phyloP scores from a whole-genome alignment of 2,329 filamentous ascomycete species.

The Trichophaea hybrida region DNA sequence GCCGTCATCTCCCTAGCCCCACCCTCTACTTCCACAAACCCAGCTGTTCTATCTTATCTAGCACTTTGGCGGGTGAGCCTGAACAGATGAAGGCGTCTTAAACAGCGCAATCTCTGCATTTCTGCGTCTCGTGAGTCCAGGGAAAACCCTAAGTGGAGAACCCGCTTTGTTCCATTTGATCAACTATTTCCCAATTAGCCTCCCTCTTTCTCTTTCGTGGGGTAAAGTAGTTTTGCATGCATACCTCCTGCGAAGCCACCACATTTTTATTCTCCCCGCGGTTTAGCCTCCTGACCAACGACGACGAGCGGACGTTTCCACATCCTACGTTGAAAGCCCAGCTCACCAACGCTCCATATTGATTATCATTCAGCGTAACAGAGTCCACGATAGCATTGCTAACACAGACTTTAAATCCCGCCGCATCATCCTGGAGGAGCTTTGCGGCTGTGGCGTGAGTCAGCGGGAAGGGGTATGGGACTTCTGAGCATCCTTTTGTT shows the following conservation, averaged over 20 bases:
- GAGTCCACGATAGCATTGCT: constrained; percentile 29
- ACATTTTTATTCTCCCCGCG: constrained; percentile 33
- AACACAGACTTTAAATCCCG: constrained; percentile 33
- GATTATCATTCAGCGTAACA: constrained; percentile 37
- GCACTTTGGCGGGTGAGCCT: background rate
- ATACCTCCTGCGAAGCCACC: constrained; percentile 35
- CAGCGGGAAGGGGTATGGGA: constrained; percentile 36
- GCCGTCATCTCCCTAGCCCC: too few species aligned
- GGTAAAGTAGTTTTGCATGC: constrained; percentile 29
- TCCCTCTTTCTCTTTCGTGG: background rate
- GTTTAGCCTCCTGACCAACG: constrained; percentile 35
- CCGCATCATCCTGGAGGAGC: constrained; percentile 33
- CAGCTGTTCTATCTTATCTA: background rate
- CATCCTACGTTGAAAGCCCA: constrained; percentile 29
- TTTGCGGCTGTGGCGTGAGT: constrained; percentile 32
- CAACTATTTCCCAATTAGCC: background rate
- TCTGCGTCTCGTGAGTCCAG: constrained; percentile 34
- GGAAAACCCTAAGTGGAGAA: constrained; percentile 30
- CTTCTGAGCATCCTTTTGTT: constrained; percentile 34
- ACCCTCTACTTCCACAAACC: background rate
- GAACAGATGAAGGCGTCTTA: constrained; percentile 15
- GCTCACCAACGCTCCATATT: constrained; percentile 30
- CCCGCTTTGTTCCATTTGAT: constrained; percentile 32
- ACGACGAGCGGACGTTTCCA: constrained; percentile 33
- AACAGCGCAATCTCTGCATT: constrained; percentile 36